Conservation (phyloP, 306 rosid genomes). For the Acacia melanoxylon region DNA sequence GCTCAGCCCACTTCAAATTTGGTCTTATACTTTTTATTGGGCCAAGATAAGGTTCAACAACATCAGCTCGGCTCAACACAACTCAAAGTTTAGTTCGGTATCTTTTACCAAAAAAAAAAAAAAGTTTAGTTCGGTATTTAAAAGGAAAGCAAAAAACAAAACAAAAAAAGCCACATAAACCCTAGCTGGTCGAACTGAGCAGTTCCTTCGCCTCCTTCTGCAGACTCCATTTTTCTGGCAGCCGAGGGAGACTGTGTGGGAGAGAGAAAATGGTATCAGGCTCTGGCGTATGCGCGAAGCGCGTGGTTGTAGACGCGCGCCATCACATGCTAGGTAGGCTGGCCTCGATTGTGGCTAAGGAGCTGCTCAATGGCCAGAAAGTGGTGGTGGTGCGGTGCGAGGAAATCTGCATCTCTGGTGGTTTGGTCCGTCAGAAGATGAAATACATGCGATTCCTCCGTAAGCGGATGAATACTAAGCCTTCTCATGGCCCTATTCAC, state of each 20-base stretch:
- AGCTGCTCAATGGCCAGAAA: constrained; percentile 26
- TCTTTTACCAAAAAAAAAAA: no score
- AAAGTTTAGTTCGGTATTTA: neutral
- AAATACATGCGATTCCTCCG: constrained; percentile 29
- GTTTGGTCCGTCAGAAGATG: constrained; percentile 30
- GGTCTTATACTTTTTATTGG: no score
- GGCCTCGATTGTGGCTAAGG: constrained; percentile 26
- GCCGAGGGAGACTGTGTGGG: neutral
- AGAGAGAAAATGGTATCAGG: constrained; percentile 17
- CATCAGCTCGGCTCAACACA: no score
- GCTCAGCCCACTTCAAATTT: no score
- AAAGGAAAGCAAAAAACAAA: neutral
- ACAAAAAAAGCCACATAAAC: neutral
- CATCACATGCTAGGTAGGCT: constrained; percentile 28
- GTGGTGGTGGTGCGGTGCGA: constrained; percentile 28
- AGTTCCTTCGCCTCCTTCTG: neutral
- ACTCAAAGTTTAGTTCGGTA: no score
- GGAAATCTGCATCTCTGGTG: constrained; percentile 33
- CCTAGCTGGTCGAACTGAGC: neutral
- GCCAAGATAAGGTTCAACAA: no score
- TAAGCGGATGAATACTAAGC: constrained; percentile 27
- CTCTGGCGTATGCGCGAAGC: constrained; percentile 9
- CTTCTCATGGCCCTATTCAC: constrained; percentile 21
- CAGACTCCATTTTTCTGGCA: neutral
- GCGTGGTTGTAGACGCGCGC: constrained; percentile 23